phyloP scores from a whole-genome alignment of 495 filamentous ascomycete species.

The Hypoxylon lenormandii region DNA sequence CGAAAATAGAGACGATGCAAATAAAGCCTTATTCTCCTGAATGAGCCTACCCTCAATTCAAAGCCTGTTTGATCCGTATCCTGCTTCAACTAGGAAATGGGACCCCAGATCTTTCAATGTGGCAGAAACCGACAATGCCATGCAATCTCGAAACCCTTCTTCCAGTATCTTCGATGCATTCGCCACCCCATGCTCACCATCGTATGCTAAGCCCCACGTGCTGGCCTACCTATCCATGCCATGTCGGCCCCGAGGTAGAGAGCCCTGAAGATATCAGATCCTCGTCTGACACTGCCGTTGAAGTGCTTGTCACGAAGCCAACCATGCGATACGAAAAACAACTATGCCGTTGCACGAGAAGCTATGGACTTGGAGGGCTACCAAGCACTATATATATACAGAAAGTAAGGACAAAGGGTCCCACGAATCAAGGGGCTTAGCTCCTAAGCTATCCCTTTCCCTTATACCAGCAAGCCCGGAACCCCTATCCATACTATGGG shows the following conservation, averaged over 20 bases:
- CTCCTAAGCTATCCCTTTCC: no score
- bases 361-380: no score
- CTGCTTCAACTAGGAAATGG: constrained; percentile 1
- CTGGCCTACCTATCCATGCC: constrained; percentile 53
- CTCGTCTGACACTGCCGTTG: constrained; percentile 53
- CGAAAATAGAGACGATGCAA: no score
- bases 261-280: constrained; percentile 59
- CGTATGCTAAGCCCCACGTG: constrained; percentile 44
- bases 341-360: no score
- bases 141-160: constrained; percentile 53
- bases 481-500: no score
- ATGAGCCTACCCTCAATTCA: background rate
- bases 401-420: no score
- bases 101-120: background rate
- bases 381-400: no score
- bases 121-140: background rate
- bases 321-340: constrained; percentile 44
- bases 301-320: constrained; percentile 54
- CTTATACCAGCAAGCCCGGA: no score
- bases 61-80: background rate
- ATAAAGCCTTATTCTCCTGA: background rate
- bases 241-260: constrained; percentile 56
- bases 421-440: no score
- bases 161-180: constrained; percentile 59
- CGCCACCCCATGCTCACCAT: constrained; percentile 57